Base-by-base conservation (phyloP, 805 yeast species). In the Pichia pseudocactophila region DNA sequence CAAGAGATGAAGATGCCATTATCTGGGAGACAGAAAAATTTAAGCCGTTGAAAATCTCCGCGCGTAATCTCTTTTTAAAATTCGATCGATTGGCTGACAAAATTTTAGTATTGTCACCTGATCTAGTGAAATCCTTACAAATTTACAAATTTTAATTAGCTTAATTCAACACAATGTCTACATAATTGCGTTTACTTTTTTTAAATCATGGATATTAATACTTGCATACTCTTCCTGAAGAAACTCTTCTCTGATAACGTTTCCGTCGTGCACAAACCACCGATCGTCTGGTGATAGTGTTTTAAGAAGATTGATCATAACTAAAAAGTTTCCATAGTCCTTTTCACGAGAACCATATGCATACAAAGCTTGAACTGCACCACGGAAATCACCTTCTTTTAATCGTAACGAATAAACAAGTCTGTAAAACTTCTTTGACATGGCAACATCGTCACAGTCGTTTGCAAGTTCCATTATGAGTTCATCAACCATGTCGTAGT, bases 361-460 rank as follows among this genome's bases (percentile, higher is more conserved):
- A 45, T 69, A 67, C 30, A 71, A 44, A 3, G 73, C 58, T 44
- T 70, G 73, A 20, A 63, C 55, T 2, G 74, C 67, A 17, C 76
- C 76, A 42, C 82, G 62, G 42, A 56, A 68, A 54, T 78, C 73
- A 4, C 73, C 76, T 30, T 55, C 57, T 30, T 68, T 67, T 39
- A 64, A 65, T 45, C 79, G 63, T 66, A 78, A 70, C 0, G 78
- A 57, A 49, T 74, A 75, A 36, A 73, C 59, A 15, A 76, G 64
- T 47, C 75, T 66, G 59, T 69, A 74, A 50, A 70, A 66, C 37
- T 67, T 70, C 28, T 73, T 52, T 2, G 66, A 54, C 37, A 55
- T 54, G 31, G 45, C 48, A n/a, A 59, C 36, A 36, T 61, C 66
- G 7, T 55, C 53, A 2, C 20, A 30, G 30, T 45, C 38, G 50